phyloP scores from a whole-genome alignment of 2,329 filamentous ascomycete species.

The Trichoderma atrobrunneum region DNA sequence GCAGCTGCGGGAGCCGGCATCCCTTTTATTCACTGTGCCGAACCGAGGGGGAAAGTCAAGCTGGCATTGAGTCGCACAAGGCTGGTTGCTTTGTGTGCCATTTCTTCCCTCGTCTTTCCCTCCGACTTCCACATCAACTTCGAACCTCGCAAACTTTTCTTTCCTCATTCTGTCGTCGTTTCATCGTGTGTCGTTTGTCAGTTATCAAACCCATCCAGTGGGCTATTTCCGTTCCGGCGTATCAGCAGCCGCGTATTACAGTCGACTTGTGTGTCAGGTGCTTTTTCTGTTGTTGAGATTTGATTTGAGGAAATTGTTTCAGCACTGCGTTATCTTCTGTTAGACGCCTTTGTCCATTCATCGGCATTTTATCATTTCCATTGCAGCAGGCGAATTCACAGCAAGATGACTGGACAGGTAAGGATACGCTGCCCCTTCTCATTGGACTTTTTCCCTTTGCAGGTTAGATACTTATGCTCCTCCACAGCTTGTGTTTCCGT shows the following conservation, averaged over 20 bases:
- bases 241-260: background rate
- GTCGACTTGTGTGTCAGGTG: background rate
- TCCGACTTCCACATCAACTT: background rate
- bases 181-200: background rate
- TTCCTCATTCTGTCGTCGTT: background rate
- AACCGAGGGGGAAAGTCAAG: background rate
- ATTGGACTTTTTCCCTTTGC: background rate
- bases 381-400: background rate
- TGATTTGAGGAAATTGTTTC: background rate
- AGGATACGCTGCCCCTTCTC: background rate
- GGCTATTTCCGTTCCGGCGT: background rate
- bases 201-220: background rate
- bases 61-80: constrained; percentile 5
- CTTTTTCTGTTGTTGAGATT: background rate
- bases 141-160: background rate
- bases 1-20: constrained; percentile 7
- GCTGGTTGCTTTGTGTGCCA: constrained; percentile 5
- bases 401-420: constrained; percentile 17
- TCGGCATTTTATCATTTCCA: background rate
- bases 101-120: background rate
- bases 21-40: background rate
- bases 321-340: background rate
- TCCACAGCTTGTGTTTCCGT: constrained; percentile 40
- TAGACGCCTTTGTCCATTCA: background rate
- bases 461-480: background rate